phyloP scores from a whole-genome alignment of 169 alveolate genomes.

The Babesia caballi region DNA sequence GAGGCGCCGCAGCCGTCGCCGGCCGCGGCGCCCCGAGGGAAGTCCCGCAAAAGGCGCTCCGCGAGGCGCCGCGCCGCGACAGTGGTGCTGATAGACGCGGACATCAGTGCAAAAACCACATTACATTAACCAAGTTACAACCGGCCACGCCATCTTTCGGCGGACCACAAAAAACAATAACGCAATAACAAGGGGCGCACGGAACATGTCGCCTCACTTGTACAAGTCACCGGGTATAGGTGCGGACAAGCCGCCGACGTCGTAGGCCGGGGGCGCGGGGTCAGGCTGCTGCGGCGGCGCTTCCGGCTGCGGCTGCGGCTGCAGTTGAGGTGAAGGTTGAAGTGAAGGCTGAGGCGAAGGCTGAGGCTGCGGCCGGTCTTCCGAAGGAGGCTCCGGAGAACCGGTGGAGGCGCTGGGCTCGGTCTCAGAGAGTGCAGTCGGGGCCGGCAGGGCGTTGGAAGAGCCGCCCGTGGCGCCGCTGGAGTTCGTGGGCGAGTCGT shows the following conservation, averaged over 20 bases:
- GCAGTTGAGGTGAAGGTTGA: no score
- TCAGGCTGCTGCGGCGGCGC: no score
- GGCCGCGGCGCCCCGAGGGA: neutral
- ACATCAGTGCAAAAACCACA: neutral
- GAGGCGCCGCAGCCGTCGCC: neutral
- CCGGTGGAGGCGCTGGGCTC: no score
- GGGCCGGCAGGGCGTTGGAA: no score
- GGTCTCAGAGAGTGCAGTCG: no score
- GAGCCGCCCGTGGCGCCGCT: neutral
- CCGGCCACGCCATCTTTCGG: neutral
- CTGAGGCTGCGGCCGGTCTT: no score
- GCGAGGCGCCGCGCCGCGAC: slow-evolving; percentile 6
- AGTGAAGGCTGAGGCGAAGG: no score
- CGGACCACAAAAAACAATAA: neutral
- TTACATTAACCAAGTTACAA: neutral
- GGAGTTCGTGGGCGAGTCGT: neutral
- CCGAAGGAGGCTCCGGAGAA: no score
- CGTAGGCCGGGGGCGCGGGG: no score
- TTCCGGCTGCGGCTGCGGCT: no score
- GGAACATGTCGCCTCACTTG: neutral
- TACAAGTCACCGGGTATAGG: neutral
- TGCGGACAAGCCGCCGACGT: neutral
- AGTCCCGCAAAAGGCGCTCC: slow-evolving; percentile 10
- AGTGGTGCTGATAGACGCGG: neutral
- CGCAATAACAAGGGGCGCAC: neutral